These are phyloP conservation scores for Leccinum pallidistipes DNA, from an alignment of 1,284 basidiomycete species.

Conservation along the genomic window DNA sequence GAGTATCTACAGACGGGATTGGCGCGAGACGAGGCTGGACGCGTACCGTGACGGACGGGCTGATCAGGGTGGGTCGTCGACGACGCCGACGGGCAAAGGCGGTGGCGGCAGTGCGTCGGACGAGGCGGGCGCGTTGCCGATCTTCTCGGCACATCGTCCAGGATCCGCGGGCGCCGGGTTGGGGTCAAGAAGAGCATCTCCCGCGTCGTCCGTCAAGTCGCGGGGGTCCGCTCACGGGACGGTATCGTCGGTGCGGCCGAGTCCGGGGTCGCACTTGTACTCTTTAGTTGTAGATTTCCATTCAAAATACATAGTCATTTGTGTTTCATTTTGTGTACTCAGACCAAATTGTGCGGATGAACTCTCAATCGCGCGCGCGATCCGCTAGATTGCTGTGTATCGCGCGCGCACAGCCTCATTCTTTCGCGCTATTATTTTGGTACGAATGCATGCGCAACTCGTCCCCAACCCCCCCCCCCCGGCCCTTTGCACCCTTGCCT, in stretches of 20 bases:
- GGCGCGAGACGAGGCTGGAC: constrained; percentile 61
- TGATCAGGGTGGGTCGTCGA: neutral
- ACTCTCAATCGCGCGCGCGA: too few species aligned
- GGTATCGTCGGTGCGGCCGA: constrained; percentile 40
- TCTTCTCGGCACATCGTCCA: constrained; percentile 21
- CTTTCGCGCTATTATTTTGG: too few species aligned
- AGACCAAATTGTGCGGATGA: too few species aligned
- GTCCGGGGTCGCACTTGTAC: constrained; percentile 36
- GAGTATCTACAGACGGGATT: constrained; percentile 69
- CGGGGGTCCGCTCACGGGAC: constrained; percentile 46
- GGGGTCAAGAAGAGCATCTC: constrained; percentile 42
- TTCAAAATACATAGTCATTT: too few species aligned
- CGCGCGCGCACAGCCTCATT: too few species aligned
- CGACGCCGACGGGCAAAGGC: constrained; percentile 19
- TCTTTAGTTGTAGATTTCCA: too few species aligned
- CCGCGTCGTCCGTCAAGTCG: constrained; percentile 49
- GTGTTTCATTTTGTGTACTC: too few species aligned
- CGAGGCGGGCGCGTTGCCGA: constrained; percentile 23
- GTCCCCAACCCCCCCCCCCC: neutral
- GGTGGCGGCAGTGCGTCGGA: constrained; percentile 26
- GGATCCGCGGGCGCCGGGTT: constrained; percentile 17
- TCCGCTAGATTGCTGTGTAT: too few species aligned
- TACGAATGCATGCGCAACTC: neutral
- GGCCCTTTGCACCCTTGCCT: neutral
- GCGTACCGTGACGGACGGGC: constrained; percentile 21